Evolutionary conservation across 805 yeast genomes (phyloP).

Genomic region (Candida anglica): DNA sequence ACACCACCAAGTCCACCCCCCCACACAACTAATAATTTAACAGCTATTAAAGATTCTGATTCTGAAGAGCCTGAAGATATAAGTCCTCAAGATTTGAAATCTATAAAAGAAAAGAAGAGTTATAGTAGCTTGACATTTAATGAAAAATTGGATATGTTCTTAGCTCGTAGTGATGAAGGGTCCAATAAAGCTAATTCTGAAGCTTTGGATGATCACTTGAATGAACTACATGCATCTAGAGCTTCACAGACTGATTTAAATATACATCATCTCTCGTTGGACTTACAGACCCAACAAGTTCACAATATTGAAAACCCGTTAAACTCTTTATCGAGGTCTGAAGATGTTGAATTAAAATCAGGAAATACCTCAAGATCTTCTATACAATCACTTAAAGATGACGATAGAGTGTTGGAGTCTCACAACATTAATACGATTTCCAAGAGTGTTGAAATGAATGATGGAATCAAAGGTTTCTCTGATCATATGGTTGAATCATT

Average conservation of each 20-base stretch:
- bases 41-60: constrained; percentile 6
- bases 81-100: constrained; percentile 11
- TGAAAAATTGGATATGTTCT: constrained; percentile 42
- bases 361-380: constrained; percentile 41
- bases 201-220: constrained; percentile 35
- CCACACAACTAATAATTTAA: constrained; percentile 10
- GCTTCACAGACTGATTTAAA: constrained; percentile 25
- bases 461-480: constrained; percentile 41
- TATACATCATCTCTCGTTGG: constrained; percentile 31
- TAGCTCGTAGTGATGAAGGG: constrained; percentile 16
- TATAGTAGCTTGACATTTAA: constrained; percentile 33
- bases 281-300: constrained; percentile 16
- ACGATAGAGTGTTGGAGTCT: constrained; percentile 23
- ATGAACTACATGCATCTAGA: constrained; percentile 20
- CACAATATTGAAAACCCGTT: constrained; percentile 27
- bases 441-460: constrained; percentile 32
- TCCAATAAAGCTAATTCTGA: constrained; percentile 6
- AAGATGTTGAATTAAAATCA: constrained; percentile 20
- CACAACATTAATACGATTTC: constrained; percentile 11
- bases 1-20: constrained; percentile 31
- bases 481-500: constrained; percentile 32
- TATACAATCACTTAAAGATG: constrained; percentile 27
- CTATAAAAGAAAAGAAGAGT: constrained; percentile 18
- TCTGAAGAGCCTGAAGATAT: constrained; percentile 10
- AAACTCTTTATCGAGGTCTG: constrained; percentile 22